Evolutionary conservation across 768 basidiomycete species (phyloP).

Genomic region (Calocera cornea): DNA sequence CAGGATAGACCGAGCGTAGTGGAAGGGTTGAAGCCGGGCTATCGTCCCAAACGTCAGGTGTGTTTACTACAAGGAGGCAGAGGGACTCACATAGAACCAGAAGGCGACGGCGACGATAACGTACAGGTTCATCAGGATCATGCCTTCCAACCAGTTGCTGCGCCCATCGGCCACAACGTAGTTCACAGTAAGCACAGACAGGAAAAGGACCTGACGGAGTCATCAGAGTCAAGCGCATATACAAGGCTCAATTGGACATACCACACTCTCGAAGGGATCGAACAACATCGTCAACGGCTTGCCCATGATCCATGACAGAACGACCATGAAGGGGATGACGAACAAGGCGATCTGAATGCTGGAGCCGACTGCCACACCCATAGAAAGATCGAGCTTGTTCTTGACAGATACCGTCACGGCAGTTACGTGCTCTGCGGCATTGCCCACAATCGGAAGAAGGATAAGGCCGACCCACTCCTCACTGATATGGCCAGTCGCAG

Average conservation of each 20-base stretch:
- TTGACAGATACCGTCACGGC: constrained; percentile 87
- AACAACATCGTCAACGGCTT: constrained; percentile 73
- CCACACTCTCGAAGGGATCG: constrained; percentile 77
- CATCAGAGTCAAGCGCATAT: constrained; percentile 16
- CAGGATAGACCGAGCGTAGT: not conserved
- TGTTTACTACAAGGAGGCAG: not conserved
- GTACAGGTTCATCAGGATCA: constrained; percentile 63
- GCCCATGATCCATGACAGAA: constrained; percentile 65
- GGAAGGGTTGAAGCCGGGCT: not conserved
- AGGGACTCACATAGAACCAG: constrained; percentile 20
- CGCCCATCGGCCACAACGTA: constrained; percentile 70
- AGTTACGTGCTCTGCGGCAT: constrained; percentile 84
- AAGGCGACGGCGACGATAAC: constrained; percentile 46
- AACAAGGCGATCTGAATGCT: constrained; percentile 46
- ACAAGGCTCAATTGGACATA: constrained; percentile 24
- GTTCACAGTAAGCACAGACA: constrained; percentile 57
- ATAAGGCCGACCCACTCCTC: constrained; percentile 82
- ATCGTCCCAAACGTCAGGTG: not conserved
- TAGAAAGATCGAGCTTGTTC: constrained; percentile 66
- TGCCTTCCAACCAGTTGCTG: constrained; percentile 75
- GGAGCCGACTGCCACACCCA: constrained; percentile 81
- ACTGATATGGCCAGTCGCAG: constrained; percentile 39
- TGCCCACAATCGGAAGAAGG: constrained; percentile 82
- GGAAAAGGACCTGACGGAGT: constrained; percentile 21
- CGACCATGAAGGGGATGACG: constrained; percentile 70